These are phyloP conservation scores for Candida neerlandica DNA, from an alignment of 1,139 yeast genomes.

Conservation along the genomic window DNA sequence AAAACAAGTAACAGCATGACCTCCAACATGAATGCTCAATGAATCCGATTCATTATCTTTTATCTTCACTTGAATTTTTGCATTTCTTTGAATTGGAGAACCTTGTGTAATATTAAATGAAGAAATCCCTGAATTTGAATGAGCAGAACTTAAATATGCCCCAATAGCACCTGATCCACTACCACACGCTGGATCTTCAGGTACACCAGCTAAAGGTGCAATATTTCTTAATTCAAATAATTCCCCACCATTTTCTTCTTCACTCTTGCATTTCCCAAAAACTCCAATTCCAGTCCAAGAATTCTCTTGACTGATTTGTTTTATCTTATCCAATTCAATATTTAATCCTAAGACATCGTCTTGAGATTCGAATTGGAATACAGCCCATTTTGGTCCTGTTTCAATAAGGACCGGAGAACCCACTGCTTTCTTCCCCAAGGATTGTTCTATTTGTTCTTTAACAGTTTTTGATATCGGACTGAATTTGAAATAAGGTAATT, in stretches of 20 bases:
- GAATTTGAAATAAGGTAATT: constrained; percentile 26
- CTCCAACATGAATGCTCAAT: constrained; percentile 25
- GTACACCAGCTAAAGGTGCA: constrained; percentile 34
- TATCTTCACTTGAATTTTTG: constrained; percentile 24
- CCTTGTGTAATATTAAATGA: constrained; percentile 33
- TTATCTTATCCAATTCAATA: constrained; percentile 30
- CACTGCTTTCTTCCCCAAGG: constrained; percentile 20
- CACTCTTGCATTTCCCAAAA: constrained; percentile 28
- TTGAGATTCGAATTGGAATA: constrained; percentile 29
- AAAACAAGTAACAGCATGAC: constrained; percentile 34
- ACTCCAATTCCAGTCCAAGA: constrained; percentile 37
- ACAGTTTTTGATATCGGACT: constrained; percentile 22
- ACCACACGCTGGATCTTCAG: constrained; percentile 58
- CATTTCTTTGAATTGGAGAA: constrained; percentile 34
- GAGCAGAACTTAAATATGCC: constrained; percentile 21
- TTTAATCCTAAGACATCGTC: constrained; percentile 29
- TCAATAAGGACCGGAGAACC: constrained; percentile 22
- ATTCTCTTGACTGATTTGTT: constrained; percentile 18
- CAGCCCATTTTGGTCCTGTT: constrained; percentile 31
- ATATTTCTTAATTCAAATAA: constrained; percentile 40
- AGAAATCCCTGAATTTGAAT: constrained; percentile 5
- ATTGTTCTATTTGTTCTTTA: constrained; percentile 20
- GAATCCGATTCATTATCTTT: constrained; percentile 17
- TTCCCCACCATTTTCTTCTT: constrained; percentile 13
- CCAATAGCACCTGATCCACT: constrained; percentile 47